Percentiles rank a stretch among this genome's conserved stretches.
These are phyloP conservation scores for Backusella tuberculispora DNA, from an alignment of 192 early-diverging fungal species.

Conservation along the genomic window DNA sequence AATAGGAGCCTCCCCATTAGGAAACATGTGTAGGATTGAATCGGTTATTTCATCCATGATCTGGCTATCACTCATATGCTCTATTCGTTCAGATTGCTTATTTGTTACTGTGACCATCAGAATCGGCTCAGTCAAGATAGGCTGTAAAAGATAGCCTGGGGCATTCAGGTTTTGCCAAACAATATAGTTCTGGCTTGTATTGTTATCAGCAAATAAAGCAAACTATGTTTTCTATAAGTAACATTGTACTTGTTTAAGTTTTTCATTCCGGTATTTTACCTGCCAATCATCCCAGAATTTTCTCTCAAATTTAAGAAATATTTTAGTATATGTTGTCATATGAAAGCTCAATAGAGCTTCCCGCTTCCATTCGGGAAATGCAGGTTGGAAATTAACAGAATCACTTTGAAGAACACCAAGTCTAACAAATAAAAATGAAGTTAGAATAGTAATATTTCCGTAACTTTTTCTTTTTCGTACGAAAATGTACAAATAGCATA, in stretches of 20 bases:
- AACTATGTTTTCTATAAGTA: constrained; percentile 15
- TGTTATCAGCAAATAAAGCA: constrained; percentile 36
- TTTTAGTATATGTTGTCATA: constrained; percentile 46
- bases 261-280: constrained; percentile 25
- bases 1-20: constrained; percentile 22
- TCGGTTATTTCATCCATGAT: constrained; percentile 24
- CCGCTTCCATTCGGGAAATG: constrained; percentile 46
- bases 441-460: background rate
- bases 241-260: background rate
- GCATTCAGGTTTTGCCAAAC: constrained; percentile 36
- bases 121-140: constrained; percentile 24
- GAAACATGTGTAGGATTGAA: constrained; percentile 34
- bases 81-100: constrained; percentile 29
- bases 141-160: constrained; percentile 25
- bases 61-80: constrained; percentile 21
- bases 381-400: constrained; percentile 36
- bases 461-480: constrained; percentile 5
- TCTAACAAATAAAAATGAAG: constrained; percentile 20
- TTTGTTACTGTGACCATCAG: constrained; percentile 40
- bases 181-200: constrained; percentile 16
- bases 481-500: constrained; percentile 47
- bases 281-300: constrained; percentile 46
- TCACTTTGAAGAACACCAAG: constrained; percentile 44
- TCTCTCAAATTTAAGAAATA: constrained; percentile 42
- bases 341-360: constrained; percentile 46